phyloP scores from a whole-genome alignment of 2,329 filamentous ascomycete species.

The Botrytis aclada region DNA sequence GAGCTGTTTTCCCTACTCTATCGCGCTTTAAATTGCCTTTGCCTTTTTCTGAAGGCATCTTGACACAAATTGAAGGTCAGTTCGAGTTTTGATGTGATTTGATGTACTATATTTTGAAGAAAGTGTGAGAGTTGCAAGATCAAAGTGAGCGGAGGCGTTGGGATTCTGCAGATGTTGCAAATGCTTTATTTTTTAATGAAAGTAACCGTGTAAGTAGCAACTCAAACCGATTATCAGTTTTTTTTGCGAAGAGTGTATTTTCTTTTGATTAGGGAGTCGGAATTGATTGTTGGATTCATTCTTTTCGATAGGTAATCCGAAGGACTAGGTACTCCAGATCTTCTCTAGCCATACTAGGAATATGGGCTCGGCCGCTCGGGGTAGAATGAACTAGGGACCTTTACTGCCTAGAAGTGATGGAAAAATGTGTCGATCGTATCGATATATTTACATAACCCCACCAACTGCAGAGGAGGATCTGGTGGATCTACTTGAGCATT shows the following conservation, averaged over 20 bases:
- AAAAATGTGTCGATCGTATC: background rate
- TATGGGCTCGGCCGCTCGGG: background rate
- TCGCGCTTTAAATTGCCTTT: constrained; percentile 15
- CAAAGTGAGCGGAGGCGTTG: background rate
- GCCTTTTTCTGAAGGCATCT: constrained; percentile 1
- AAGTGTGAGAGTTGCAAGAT: background rate
- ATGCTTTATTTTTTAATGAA: background rate
- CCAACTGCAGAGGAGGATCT: background rate
- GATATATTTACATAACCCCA: background rate
- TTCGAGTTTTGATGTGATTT: background rate
- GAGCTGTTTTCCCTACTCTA: background rate
- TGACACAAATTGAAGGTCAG: background rate
- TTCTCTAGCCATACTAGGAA: background rate
- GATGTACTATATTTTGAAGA: background rate
- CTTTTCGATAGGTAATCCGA: background rate
- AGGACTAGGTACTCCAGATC: background rate
- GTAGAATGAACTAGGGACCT: background rate
- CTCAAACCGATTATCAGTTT: background rate
- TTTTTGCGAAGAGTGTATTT: constrained; percentile 1
- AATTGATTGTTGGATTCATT: background rate
- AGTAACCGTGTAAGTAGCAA: background rate
- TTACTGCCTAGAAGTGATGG: background rate
- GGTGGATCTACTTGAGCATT: background rate
- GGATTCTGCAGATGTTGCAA: background rate
- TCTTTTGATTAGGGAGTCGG: constrained; percentile 6